Percentiles rank a stretch among this genome's conserved stretches.
Conservation (phyloP, 768 basidiomycete species). For the Suillus brevipes region DNA sequence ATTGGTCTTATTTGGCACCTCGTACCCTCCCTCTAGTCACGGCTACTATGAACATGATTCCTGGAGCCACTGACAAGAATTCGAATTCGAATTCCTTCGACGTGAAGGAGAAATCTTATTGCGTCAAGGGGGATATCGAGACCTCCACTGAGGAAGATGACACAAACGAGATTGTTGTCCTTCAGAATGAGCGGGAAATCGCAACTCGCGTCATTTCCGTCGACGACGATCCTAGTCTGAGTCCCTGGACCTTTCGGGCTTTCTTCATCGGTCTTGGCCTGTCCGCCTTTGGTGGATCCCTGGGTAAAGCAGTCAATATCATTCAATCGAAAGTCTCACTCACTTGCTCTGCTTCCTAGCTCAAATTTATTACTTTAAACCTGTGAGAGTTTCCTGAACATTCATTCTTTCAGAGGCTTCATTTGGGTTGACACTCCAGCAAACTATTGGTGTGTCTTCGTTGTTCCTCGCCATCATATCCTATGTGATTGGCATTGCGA, state of each 20-base stretch:
- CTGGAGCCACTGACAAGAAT: constrained; percentile 21
- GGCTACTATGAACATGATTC: neutral
- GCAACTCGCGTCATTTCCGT: constrained; percentile 49
- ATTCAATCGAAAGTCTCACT: constrained; percentile 9
- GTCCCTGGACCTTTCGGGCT: constrained; percentile 41
- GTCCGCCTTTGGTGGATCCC: constrained; percentile 50
- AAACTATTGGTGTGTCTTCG: constrained; percentile 50
- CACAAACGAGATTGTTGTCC: constrained; percentile 20
- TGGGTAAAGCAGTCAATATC: constrained; percentile 34
- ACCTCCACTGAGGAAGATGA: constrained; percentile 4
- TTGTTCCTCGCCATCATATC: constrained; percentile 56
- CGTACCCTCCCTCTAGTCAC: constrained; percentile 10
- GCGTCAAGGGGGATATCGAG: constrained; percentile 37
- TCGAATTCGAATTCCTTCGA: no score
- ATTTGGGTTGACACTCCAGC: constrained; percentile 29
- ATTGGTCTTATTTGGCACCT: neutral
- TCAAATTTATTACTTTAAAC: constrained; percentile 64
- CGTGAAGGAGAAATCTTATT: constrained; percentile 25
- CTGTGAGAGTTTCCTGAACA: constrained; percentile 32
- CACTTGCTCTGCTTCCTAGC: constrained; percentile 30
- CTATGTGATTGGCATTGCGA: constrained; percentile 46
- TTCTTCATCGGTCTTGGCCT: constrained; percentile 56
- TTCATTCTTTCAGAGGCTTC: neutral
- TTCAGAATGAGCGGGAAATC: constrained; percentile 47
- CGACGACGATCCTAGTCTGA: constrained; percentile 30